Evolutionary conservation across 345 rosid species (phyloP).

Genomic region (Populus davidiana): DNA sequence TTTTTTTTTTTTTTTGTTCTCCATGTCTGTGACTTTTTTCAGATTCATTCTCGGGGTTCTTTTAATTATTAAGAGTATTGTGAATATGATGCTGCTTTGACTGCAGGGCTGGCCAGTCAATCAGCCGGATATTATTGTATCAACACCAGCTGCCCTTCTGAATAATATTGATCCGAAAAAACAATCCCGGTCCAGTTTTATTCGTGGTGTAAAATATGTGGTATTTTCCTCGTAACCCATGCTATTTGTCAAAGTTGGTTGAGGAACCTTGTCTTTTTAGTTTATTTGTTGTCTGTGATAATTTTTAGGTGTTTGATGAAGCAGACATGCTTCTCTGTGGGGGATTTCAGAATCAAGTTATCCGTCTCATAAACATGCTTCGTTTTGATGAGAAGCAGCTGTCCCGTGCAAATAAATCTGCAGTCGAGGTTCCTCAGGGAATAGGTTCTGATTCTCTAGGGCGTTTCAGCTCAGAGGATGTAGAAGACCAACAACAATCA

Average conservation of each 20-base stretch:
- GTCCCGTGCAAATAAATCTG: conserved; percentile 43
- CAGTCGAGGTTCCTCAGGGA: conserved; percentile 27
- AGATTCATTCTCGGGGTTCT: not conserved
- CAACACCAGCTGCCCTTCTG: conserved; percentile 87
- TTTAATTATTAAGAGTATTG: conserved; percentile 8
- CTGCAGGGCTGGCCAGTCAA: conserved; percentile 90
- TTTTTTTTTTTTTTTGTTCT: too few species aligned
- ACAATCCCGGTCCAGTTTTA: conserved; percentile 45
- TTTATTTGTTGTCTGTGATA: conserved; percentile 3
- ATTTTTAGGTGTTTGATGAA: conserved; percentile 87
- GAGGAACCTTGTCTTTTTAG: not conserved
- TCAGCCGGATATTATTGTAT: conserved; percentile 69
- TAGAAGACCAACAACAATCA: conserved; percentile 27
- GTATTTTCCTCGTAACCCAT: conserved; percentile 28
- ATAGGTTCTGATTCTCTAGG: conserved; percentile 27
- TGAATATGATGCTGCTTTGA: conserved; percentile 4
- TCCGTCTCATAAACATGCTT: conserved; percentile 76
- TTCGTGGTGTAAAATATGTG: conserved; percentile 74
- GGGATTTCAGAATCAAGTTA: conserved; percentile 82
- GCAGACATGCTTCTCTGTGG: conserved; percentile 97
- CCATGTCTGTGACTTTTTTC: not conserved
- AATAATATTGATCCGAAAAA: conserved; percentile 68
- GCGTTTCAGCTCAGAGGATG: conserved; percentile 28
- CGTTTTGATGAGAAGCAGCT: conserved; percentile 74
- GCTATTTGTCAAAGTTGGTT: conserved; percentile 5